phyloP scores from a whole-genome alignment of 805 yeast species.

The Cyberlindnera euphorbiiphila region DNA sequence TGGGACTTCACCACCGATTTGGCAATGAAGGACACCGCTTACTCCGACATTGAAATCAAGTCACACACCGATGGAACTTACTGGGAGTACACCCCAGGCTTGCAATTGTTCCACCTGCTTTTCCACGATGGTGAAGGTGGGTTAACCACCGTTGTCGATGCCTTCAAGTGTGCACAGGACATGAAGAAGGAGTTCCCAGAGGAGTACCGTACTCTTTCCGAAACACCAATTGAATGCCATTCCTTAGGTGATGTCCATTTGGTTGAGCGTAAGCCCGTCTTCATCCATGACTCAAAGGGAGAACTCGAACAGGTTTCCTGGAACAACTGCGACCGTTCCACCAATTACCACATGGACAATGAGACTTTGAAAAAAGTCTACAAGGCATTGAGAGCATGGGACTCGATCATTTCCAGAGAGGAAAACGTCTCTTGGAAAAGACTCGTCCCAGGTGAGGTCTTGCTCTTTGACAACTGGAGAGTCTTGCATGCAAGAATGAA shows the following conservation, averaged over 20 bases:
- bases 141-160: conserved; percentile 62
- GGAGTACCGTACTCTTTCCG: conserved; percentile 46
- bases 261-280: conserved; percentile 59
- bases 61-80: conserved; percentile 74
- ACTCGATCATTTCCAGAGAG: conserved; percentile 43
- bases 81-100: conserved; percentile 70
- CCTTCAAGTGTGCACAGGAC: conserved; percentile 54
- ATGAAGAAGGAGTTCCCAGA: conserved; percentile 46
- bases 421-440: conserved; percentile 51
- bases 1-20: conserved; percentile 75
- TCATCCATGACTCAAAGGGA: conserved; percentile 49
- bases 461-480: conserved; percentile 73
- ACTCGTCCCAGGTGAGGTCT: conserved; percentile 59
- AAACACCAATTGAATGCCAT: conserved; percentile 59
- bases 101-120: conserved; percentile 63
- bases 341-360: conserved; percentile 39
- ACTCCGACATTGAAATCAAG: conserved; percentile 61
- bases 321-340: conserved; percentile 68
- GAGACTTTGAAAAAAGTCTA: conserved; percentile 49
- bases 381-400: conserved; percentile 56
- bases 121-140: conserved; percentile 67
- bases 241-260: conserved; percentile 72
- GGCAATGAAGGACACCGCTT: conserved; percentile 66
- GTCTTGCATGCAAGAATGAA: conserved; percentile 61
- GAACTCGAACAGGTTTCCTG: conserved; percentile 60